Base-by-base conservation (phyloP, 148 eudicot genomes). In the Chenopodium suecicum region DNA sequence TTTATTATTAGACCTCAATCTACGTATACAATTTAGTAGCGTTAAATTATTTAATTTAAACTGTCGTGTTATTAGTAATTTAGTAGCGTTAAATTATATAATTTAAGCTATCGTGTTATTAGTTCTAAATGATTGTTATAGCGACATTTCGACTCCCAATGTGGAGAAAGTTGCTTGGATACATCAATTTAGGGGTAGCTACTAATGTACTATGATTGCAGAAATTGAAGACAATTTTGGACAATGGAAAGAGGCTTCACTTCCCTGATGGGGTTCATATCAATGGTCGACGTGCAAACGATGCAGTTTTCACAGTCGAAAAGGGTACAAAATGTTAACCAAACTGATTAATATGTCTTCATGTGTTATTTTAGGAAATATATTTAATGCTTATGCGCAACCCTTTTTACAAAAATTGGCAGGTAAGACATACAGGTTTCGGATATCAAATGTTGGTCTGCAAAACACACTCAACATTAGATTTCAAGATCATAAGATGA, bases 371-470 rank as follows among this genome's bases (percentile, higher is more conserved):
- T 11, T 13, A 13, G 2, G 2, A 50, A 50, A 1, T 50, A 0
- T 46, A 34, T 71, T 20, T 22, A 8, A 41, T 71, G 46, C 11
- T 34, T 41, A 10, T 22, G 7, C 5, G 62, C 7, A 56, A 56
- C 16, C 4, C 4, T 19, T 19, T 56, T 17, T 17, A 3, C 19
- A 56, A 14, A 56, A 17, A 56, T 16, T 11, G 58, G 60, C 90
- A 94, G 98, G 98, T 25, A 93, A 93, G 79, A 94, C 93, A 22
- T 93, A 93, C 85, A 87, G 95, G 78, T 84, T 94, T 4, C 89
- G 98, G 74, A 91, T 94, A 88, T 91, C 97, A 22, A 94, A 94
- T 64, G 97, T 94, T 64, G 98, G 98, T 20, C 84, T 94, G 0
- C 83, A 84, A 62, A 87, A 84, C 66, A 82, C 93, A 62, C 90